phyloP scores from a whole-genome alignment of 2,329 filamentous ascomycete genomes.

The Alternaria alternata region DNA sequence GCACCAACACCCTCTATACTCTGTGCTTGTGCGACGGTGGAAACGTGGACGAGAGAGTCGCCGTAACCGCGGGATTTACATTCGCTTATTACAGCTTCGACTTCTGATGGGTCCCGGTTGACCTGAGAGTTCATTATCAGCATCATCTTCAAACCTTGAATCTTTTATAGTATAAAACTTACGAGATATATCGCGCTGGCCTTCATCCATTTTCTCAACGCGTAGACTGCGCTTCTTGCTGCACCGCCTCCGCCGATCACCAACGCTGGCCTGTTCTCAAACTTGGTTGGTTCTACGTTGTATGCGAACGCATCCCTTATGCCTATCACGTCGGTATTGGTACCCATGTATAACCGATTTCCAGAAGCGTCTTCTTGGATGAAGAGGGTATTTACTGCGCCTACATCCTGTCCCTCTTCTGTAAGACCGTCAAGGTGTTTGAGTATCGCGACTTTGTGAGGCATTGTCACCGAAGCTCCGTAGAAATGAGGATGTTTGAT shows the following conservation, averaged over 20 bases:
- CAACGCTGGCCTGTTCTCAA: conserved; percentile 70
- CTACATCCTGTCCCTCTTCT: conserved; percentile 74
- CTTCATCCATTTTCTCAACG: conserved; percentile 73
- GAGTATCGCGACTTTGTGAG: conserved; percentile 81
- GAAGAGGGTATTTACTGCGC: conserved; percentile 83
- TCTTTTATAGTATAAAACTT: neutral
- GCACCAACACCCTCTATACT: conserved; percentile 68
- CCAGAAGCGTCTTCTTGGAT: conserved; percentile 61
- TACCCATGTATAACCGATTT: conserved; percentile 68
- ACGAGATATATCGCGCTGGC: conserved; percentile 74
- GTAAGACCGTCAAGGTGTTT: conserved; percentile 76
- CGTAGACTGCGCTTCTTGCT: conserved; percentile 79
- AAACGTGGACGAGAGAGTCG: conserved; percentile 67
- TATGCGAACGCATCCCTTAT: conserved; percentile 74
- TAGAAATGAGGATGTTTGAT: conserved; percentile 68
- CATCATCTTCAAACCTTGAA: neutral
- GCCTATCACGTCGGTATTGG: conserved; percentile 83
- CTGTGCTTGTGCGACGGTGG: conserved; percentile 67
- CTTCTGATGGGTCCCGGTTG: conserved; percentile 74
- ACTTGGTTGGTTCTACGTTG: conserved; percentile 57
- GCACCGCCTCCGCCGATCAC: conserved; percentile 82
- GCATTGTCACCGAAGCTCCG: conserved; percentile 81
- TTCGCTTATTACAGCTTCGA: conserved; percentile 71
- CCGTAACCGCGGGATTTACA: conserved; percentile 68
- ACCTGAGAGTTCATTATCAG: conserved; percentile 44